Evolutionary conservation across 2,329 filamentous ascomycete genomes (phyloP).

Genomic region (Bertia moriformis): DNA sequence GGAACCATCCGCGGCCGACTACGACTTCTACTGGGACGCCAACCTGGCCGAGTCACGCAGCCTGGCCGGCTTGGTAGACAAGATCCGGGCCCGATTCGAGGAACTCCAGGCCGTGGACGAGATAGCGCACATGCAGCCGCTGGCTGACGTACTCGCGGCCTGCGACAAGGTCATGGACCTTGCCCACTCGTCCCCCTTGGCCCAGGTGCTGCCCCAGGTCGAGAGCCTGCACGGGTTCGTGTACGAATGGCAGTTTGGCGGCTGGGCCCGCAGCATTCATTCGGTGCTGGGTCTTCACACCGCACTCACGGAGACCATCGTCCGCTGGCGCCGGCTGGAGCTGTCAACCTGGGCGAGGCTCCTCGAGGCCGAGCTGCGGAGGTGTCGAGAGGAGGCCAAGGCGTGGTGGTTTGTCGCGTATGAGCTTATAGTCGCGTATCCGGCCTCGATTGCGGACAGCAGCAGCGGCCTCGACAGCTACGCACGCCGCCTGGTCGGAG

Average conservation of each 20-base stretch:
- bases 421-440: conserved; percentile 68
- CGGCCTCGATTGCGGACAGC: conserved; percentile 48
- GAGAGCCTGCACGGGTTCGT: conserved; percentile 76
- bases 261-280: conserved; percentile 70
- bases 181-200: conserved; percentile 67
- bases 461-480: conserved; percentile 47
- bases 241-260: conserved; percentile 80
- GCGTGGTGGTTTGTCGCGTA: conserved; percentile 97
- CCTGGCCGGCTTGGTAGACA: conserved; percentile 54
- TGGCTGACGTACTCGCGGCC: conserved; percentile 62
- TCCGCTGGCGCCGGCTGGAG: conserved; percentile 82
- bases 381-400: conserved; percentile 62
- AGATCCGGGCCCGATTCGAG: conserved; percentile 58
- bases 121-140: conserved; percentile 58
- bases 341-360: conserved; percentile 81
- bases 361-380: conserved; percentile 69
- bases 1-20: conserved; percentile 27
- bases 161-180: conserved; percentile 66
- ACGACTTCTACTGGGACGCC: conserved; percentile 81
- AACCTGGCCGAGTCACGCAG: conserved; percentile 65
- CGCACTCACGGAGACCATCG: conserved; percentile 63
- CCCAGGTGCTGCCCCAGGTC: conserved; percentile 69
- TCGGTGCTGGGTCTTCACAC: conserved; percentile 60
- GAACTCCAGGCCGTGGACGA: conserved; percentile 54
- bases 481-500: conserved; percentile 52